Evolutionary conservation across 257 asterid species (phyloP).

Genomic region (Ilex asprella): DNA sequence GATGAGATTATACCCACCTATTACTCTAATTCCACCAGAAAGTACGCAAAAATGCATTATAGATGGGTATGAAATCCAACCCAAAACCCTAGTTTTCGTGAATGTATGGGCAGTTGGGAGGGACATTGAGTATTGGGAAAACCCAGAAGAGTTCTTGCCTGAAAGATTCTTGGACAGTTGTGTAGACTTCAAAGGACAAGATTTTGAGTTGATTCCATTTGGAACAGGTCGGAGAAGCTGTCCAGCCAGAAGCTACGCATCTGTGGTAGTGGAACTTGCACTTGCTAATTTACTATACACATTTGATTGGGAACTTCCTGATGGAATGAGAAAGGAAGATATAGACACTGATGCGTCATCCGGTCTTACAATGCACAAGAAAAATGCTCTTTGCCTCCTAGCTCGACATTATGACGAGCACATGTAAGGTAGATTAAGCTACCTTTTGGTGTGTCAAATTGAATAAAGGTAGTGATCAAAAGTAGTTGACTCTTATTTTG

Average conservation of each 20-base stretch:
- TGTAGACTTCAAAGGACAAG: background rate
- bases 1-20: background rate
- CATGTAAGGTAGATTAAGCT: too few relatives aligned
- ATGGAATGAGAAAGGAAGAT: background rate
- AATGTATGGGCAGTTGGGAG: background rate
- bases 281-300: background rate
- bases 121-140: background rate
- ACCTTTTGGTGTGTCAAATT: too few relatives aligned
- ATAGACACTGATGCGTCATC: background rate
- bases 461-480: too few relatives aligned
- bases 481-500: too few relatives aligned
- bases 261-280: background rate
- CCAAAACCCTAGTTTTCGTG: background rate
- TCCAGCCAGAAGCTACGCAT: background rate
- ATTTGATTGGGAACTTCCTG: background rate
- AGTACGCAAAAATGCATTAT: background rate
- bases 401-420: background rate
- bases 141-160: background rate
- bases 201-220: background rate
- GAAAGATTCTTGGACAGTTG: background rate
- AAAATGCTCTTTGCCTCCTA: background rate
- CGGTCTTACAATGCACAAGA: background rate
- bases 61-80: background rate
- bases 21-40: background rate
- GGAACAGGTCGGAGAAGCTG: background rate